A percentile compares a stretch with the other conserved stretches of the same genome.
These are phyloP conservation scores for Harrya chromipes DNA, from an alignment of 768 basidiomycete genomes.

Conservation along the genomic window DNA sequence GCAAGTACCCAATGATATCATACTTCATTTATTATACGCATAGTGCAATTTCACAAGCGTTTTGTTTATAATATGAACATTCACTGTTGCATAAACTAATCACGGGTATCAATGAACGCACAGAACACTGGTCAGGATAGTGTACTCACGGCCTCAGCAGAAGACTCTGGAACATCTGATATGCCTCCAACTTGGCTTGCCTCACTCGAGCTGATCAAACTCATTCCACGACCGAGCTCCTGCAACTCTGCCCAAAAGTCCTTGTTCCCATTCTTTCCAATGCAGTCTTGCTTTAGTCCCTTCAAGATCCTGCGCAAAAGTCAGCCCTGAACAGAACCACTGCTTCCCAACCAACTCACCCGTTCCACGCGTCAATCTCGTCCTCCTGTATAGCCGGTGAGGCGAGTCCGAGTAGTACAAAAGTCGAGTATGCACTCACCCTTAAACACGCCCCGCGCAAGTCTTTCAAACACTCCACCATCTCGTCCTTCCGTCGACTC, in stretches of 20 bases:
- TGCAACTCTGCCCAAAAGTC: slow-evolving; percentile 66
- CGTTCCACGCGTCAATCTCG: slow-evolving; percentile 82
- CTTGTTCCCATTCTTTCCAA: slow-evolving; percentile 52
- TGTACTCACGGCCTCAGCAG: slow-evolving; percentile 50
- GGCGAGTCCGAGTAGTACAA: not conserved
- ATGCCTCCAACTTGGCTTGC: slow-evolving; percentile 56
- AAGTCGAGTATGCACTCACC: slow-evolving; percentile 37
- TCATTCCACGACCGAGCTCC: slow-evolving; percentile 48
- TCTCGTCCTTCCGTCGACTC: slow-evolving; percentile 58
- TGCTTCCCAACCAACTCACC: slow-evolving; percentile 39
- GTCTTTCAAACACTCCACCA: slow-evolving; percentile 67
- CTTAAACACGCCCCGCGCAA: slow-evolving; percentile 66
- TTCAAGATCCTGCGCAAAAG: slow-evolving; percentile 51
- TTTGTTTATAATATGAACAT: no score
- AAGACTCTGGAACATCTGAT: slow-evolving; percentile 53
- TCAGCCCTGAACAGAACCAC: not conserved
- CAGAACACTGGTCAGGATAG: not conserved
- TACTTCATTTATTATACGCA: not conserved
- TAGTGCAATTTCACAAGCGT: no score
- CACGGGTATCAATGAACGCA: not conserved
- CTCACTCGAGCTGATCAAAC: slow-evolving; percentile 62
- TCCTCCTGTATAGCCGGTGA: slow-evolving; percentile 55
- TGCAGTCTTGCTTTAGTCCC: slow-evolving; percentile 56
- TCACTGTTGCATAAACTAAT: slow-evolving; percentile 27
- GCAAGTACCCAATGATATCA: not conserved